Base-by-base conservation (phyloP, 2,329 filamentous ascomycete genomes). In the Colletotrichum eleusines region DNA sequence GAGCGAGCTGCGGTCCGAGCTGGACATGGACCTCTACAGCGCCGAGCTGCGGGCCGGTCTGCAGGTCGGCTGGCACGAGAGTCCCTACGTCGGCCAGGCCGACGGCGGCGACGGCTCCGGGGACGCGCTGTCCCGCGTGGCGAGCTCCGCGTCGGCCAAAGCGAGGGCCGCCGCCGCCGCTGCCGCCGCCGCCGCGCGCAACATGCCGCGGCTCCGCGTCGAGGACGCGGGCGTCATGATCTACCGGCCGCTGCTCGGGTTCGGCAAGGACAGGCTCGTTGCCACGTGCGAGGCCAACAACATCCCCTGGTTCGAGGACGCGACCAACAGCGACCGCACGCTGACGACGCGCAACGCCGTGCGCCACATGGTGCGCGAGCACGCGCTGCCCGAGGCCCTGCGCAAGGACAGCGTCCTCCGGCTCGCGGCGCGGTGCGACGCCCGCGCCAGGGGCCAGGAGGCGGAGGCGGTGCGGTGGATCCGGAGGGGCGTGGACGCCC, bases 291-390 rank as follows among this genome's bases (percentile, higher is more conserved):
- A 90, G 72, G 84, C 87, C n/a, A 87, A 90, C 73, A 81, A 84
- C 0, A 82, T 97, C 12, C 81, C 83, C 0, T 98, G 94, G 92
- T 93, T 94, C 73, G 93, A 96, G 78, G 96, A 99, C 78, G 82
- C 85, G 51, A 98, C 95, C 1, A 99, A 99, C 77, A 80, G 84
- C 20, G 92, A 98, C 76, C 86, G 85, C 11, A 94, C 91, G 0
- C 81, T 97, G 69, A 97, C 96, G 0, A 81, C 86, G 54, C 89
- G 96, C 46, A 99, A 99, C 76, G 90, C 95, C 0, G 84, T 98
- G 46, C 89, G 95, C 40, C 83, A 92, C 78, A 79, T 97, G 53
- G 85, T 88, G 26, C 81, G 84, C 33, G 80, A 86, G 5, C 81
- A 90, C 69, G 76, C 79, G 3, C 82, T 98, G 5, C 95, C 96